A percentile compares a stretch with the other conserved stretches of the same genome.
Conservation (phyloP, 1,284 basidiomycete genomes). For the Ustilago shanxiensis region DNA sequence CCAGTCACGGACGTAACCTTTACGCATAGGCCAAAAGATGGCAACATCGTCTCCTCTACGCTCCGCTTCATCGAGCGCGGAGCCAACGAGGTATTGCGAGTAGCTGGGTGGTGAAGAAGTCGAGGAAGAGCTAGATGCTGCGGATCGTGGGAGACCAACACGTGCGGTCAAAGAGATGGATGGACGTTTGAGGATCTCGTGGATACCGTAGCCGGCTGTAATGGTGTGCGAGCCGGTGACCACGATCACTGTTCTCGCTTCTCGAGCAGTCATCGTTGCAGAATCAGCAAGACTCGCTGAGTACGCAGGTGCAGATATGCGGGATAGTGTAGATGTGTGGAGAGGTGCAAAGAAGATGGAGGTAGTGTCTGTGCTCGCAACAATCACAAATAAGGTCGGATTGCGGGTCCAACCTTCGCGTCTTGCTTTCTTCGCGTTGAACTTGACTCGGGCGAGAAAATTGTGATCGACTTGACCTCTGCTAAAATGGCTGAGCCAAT, state of each 20-base stretch:
- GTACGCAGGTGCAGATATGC: neutral
- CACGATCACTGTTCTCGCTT: slow-evolving; percentile 83
- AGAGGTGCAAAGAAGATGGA: neutral
- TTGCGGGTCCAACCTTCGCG: slow-evolving; percentile 22
- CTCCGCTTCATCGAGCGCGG: slow-evolving; percentile 82
- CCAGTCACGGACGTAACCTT: slow-evolving; percentile 83
- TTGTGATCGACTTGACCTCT: slow-evolving; percentile 34
- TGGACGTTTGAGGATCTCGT: slow-evolving; percentile 82
- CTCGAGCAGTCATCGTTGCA: slow-evolving; percentile 73
- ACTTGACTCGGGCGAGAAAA: slow-evolving; percentile 34
- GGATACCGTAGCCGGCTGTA: slow-evolving; percentile 82
- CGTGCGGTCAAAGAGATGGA: slow-evolving; percentile 73
- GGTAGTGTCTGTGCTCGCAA: slow-evolving; percentile 33
- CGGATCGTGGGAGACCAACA: slow-evolving; percentile 41
- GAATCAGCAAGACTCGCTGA: neutral
- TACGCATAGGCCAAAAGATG: slow-evolving; percentile 86
- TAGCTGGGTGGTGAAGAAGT: slow-evolving; percentile 33
- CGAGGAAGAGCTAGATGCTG: slow-evolving; percentile 29
- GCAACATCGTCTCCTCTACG: slow-evolving; percentile 79
- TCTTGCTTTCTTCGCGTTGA: slow-evolving; percentile 34
- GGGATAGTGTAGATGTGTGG: neutral
- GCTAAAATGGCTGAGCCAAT: slow-evolving; percentile 29
- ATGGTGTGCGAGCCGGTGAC: slow-evolving; percentile 81
- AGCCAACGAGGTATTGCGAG: slow-evolving; percentile 82
- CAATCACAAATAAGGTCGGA: slow-evolving; percentile 1